Evolutionary conservation across 108 stramenopile genomes (phyloP), one percentile per base, ranked within the genome.

Genomic region (Cyclotella cryptica): DNA sequence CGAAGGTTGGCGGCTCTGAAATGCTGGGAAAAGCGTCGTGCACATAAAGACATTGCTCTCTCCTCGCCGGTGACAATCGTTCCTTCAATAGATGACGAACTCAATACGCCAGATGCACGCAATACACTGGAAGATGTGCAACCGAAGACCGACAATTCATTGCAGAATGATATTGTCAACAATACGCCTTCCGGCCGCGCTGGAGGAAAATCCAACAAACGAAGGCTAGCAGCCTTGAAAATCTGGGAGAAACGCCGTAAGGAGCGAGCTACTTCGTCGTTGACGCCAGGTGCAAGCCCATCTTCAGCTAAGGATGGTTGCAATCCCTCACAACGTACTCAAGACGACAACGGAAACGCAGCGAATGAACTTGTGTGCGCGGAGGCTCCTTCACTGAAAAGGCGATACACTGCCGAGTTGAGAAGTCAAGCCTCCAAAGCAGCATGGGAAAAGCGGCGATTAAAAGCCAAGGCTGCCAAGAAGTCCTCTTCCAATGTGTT

Each of bases 1-100:
- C 71, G 71, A 61, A 62, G 79, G 52, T 44, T 80, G 71, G 79
- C 79, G 22, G 60, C 60, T 10, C 35, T 61, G 35, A 61, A 61
- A 44, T 40, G 21, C 52, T 17, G 69, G 53, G 69, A 54, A 41
- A 55, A 53, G 41, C 45, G 54, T 22, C 40, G 19, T 70, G 61
- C 47, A 66, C 29, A 69, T 17, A 39, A 69, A 69, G 55, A 42
- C 28, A 45, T 47, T 28, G 28, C 26, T 28, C 19, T 40, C 27
- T 40, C 47, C 41, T 35, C 28, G n/a, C 27, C 71, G 10, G 27
- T 44, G 19, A 39, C 9, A 27, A 46, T 61, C 45, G 55, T 24
- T 22, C 22, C 55, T 57, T 22, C 55, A 26, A 22, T 57, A 3
- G 19, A 57, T 3, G 55, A 57, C 8, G 55, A 57, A 24, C 8